phyloP scores from a whole-genome alignment of 495 filamentous ascomycete genomes.

The Aspergillus wentii region DNA sequence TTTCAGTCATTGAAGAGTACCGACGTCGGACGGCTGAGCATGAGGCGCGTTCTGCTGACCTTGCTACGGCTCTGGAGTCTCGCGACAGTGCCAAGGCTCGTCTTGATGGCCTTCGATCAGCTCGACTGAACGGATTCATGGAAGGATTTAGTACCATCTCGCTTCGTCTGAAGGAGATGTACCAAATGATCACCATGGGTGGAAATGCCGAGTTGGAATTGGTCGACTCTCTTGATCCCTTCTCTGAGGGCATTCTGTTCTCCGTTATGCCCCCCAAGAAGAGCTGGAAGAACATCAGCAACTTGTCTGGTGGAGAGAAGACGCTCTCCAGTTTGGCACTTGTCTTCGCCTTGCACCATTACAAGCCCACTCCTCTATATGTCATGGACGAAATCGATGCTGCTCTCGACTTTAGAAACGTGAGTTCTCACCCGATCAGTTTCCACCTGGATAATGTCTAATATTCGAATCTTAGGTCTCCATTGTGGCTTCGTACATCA shows the following conservation, averaged over 20 bases:
- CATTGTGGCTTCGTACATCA: conserved; percentile 97
- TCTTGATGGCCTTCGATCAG: conserved; percentile 82
- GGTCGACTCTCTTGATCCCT: conserved; percentile 91
- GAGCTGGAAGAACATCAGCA: conserved; percentile 98
- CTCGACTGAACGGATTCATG: conserved; percentile 96
- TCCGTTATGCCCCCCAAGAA: conserved; percentile 99
- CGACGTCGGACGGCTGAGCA: conserved; percentile 86
- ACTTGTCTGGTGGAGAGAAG: conserved; percentile 93
- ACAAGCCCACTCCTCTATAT: conserved; percentile 95
- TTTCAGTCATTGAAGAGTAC: conserved; percentile 89
- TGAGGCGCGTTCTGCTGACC: conserved; percentile 71
- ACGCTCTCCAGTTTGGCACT: conserved; percentile 89
- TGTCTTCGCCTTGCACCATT: conserved; percentile 96
- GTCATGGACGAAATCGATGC: conserved; percentile 99
- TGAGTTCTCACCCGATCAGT: conserved; percentile 41
- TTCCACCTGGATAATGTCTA: neutral
- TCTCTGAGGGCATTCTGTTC: conserved; percentile 94
- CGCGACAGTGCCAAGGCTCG: conserved; percentile 86
- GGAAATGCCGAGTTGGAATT: conserved; percentile 97
- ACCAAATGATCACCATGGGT: conserved; percentile 99
- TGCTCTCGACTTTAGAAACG: conserved; percentile 94
- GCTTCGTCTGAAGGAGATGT: conserved; percentile 97
- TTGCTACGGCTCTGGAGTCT: conserved; percentile 65
- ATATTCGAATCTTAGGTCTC: conserved; percentile 67
- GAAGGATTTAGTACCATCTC: conserved; percentile 93